phyloP scores from a whole-genome alignment of 1,284 basidiomycete species.

The Papiliotrema fonsecae region DNA sequence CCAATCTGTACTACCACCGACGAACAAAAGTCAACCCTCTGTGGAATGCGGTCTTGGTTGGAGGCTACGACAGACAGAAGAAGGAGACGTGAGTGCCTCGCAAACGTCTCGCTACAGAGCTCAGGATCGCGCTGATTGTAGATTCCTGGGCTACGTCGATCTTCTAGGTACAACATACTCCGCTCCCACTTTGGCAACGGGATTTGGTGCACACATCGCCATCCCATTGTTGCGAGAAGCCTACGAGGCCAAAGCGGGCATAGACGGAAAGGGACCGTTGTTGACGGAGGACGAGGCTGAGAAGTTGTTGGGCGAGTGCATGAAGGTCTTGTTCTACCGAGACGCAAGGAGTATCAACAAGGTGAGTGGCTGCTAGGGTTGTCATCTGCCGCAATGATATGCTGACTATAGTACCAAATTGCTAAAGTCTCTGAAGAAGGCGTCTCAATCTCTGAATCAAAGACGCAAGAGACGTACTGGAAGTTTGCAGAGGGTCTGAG shows the following conservation, averaged over 20 bases:
- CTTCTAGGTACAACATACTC: constrained; percentile 94
- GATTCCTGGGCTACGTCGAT: constrained; percentile 92
- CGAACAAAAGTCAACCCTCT: constrained; percentile 86
- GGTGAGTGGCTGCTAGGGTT: constrained; percentile 51
- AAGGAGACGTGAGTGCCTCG: constrained; percentile 55
- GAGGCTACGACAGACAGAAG: constrained; percentile 75
- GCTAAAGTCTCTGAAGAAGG: constrained; percentile 79
- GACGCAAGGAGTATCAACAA: constrained; percentile 96
- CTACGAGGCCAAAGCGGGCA: constrained; percentile 49
- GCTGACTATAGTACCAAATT: constrained; percentile 75
- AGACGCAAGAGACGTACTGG: constrained; percentile 76
- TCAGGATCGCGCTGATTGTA: constrained; percentile 36
- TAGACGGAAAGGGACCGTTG: constrained; percentile 72
- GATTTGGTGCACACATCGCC: constrained; percentile 92
- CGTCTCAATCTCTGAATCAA: constrained; percentile 73
- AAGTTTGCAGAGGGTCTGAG: constrained; percentile 73
- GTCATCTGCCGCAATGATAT: neutral
- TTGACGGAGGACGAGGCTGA: constrained; percentile 77
- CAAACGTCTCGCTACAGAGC: neutral
- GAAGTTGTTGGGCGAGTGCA: constrained; percentile 74
- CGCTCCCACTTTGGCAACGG: constrained; percentile 91
- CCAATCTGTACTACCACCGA: constrained; percentile 84
- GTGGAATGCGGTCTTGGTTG: constrained; percentile 93
- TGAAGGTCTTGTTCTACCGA: constrained; percentile 94
- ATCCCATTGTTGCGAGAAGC: constrained; percentile 87